These are phyloP conservation scores for Tuber brumale DNA, from an alignment of 495 filamentous ascomycete genomes.

Conservation along the genomic window DNA sequence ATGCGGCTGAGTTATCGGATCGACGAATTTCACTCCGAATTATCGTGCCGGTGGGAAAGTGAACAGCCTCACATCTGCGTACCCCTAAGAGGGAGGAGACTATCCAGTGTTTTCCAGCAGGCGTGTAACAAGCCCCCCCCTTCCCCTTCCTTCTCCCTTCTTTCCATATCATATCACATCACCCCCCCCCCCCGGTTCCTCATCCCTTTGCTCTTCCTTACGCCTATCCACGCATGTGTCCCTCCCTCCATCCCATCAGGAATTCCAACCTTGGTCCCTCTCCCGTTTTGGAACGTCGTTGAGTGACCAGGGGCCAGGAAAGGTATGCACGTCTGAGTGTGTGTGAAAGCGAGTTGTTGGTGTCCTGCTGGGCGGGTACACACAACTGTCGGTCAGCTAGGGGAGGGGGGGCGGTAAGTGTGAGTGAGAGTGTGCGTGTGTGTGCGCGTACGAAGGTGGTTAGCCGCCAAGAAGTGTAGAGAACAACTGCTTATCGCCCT, in stretches of 20 bases:
- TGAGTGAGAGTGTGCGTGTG: background rate
- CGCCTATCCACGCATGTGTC: background rate
- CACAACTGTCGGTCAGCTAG: constrained; percentile 30
- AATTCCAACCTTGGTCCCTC: constrained; percentile 11
- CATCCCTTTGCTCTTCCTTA: background rate
- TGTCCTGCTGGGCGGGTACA: constrained; percentile 29
- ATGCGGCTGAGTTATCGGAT: constrained; percentile 40
- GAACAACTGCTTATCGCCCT: constrained; percentile 28
- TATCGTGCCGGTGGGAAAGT: constrained; percentile 25
- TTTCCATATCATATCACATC: constrained; percentile 7
- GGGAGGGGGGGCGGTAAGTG: background rate
- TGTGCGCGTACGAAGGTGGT: constrained; percentile 14
- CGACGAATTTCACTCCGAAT: constrained; percentile 18
- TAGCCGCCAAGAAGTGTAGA: constrained; percentile 26
- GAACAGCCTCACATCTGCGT: constrained; percentile 35
- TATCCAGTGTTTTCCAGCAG: background rate
- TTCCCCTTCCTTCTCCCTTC: constrained; percentile 4
- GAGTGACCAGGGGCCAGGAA: constrained; percentile 27
- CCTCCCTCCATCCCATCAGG: constrained; percentile 18
- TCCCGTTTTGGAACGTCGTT: constrained; percentile 32
- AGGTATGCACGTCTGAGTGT: constrained; percentile 15
- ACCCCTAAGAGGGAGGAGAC: constrained; percentile 14
- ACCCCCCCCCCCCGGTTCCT: background rate
- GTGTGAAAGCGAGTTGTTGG: constrained; percentile 27
- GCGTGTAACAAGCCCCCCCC: constrained; percentile 4